phyloP scores from a whole-genome alignment of 805 yeast genomes.

The Ogataea glucozyma region DNA sequence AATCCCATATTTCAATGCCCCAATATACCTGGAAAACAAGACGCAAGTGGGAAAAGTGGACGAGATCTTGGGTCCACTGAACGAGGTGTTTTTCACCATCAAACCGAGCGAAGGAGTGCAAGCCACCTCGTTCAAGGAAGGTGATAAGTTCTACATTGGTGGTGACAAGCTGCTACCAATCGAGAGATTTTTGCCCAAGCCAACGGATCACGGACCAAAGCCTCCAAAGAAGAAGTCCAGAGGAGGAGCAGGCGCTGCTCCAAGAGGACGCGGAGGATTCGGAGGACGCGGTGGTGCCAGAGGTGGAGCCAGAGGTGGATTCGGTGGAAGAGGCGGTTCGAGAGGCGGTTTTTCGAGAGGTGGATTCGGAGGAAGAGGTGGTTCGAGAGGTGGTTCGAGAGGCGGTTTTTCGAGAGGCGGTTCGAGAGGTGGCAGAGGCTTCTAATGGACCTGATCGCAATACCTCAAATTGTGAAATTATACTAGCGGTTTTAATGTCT shows the following conservation, averaged over 20 bases:
- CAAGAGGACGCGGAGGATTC: constrained; percentile 47
- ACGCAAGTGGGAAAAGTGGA: constrained; percentile 96
- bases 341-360: constrained; percentile 44
- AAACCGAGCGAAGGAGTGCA: constrained; percentile 96
- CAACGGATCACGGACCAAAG: constrained; percentile 83
- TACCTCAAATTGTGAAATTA: constrained; percentile 12
- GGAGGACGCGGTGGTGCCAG: constrained; percentile 44
- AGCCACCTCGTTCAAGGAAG: constrained; percentile 89
- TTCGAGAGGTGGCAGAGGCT: constrained; percentile 27
- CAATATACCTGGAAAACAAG: constrained; percentile 94
- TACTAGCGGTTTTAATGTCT: constrained; percentile 10
- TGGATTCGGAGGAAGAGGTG: constrained; percentile 43
- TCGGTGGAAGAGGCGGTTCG: constrained; percentile 49
- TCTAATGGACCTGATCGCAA: constrained; percentile 9
- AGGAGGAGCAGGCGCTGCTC: constrained; percentile 53
- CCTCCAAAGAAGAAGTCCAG: constrained; percentile 69
- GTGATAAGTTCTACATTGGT: constrained; percentile 94
- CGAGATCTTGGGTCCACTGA: constrained; percentile 95
- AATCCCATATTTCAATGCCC: constrained; percentile 98
- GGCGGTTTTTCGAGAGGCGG: constrained; percentile 49
- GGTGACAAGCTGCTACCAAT: constrained; percentile 93
- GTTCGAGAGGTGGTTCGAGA: constrained; percentile 34
- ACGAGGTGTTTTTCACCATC: constrained; percentile 96
- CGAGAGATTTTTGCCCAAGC: constrained; percentile 96
- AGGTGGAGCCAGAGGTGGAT: constrained; percentile 43